These are phyloP conservation scores for Pythium catenulatum DNA, from an alignment of 352 stramenopile species.

Conservation along the genomic window DNA sequence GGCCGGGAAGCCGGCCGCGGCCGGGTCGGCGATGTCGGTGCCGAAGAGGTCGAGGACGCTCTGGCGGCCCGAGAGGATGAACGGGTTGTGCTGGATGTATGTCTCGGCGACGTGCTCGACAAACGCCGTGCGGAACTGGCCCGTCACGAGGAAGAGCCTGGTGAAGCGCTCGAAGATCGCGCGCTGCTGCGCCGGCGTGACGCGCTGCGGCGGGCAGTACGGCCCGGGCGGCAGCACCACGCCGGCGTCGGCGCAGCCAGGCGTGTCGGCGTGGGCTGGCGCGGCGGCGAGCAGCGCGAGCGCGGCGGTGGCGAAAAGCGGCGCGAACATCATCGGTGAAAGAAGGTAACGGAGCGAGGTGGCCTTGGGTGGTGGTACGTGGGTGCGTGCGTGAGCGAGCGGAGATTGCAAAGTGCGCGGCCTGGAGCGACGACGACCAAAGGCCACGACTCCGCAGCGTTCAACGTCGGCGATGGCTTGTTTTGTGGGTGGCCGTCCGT, in stretches of 20 bases:
- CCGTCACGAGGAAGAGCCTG: neutral
- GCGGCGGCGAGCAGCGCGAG: neutral
- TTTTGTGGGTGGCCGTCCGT: too few species aligned
- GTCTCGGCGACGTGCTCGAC: neutral
- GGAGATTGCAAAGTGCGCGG: neutral
- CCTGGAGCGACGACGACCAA: too few species aligned
- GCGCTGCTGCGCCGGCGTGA: conserved; percentile 18
- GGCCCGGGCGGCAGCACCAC: neutral
- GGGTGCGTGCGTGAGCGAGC: neutral
- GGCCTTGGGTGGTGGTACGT: neutral
- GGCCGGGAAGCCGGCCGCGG: neutral
- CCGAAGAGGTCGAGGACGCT: neutral
- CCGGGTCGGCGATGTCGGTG: neutral
- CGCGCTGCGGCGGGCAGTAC: neutral
- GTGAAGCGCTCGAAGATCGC: conserved; percentile 27
- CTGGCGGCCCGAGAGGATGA: conserved; percentile 2
- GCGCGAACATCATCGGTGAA: neutral
- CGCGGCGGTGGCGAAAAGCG: neutral
- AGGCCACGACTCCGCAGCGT: too few species aligned
- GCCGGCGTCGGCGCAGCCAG: neutral
- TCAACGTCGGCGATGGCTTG: too few species aligned
- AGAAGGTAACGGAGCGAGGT: neutral
- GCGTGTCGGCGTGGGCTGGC: too few species aligned
- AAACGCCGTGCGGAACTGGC: neutral
- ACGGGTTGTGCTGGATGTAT: conserved; percentile 37